A percentile compares a stretch with the other conserved stretches of the same genome.
These are phyloP conservation scores for Phialemoniopsis sp. DNA, from an alignment of 2,329 filamentous ascomycete genomes.

Conservation along the genomic window DNA sequence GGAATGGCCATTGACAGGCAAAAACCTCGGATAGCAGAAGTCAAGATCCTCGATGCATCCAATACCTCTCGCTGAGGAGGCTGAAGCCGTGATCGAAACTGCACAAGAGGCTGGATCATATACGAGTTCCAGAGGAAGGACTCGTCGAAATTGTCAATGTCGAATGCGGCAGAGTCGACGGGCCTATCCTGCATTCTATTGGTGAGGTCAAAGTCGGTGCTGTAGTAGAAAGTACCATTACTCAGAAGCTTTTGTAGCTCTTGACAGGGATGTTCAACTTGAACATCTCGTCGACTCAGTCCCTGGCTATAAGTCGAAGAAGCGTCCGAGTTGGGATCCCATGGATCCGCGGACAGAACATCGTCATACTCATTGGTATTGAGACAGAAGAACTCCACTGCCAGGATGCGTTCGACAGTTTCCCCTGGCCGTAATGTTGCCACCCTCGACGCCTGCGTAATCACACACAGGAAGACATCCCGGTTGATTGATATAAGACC, in stretches of 20 bases:
- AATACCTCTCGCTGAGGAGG: conserved; percentile 70
- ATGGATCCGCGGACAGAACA: conserved; percentile 53
- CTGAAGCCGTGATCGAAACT: conserved; percentile 80
- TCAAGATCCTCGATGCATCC: conserved; percentile 85
- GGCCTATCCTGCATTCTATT: conserved; percentile 86
- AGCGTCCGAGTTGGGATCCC: conserved; percentile 46
- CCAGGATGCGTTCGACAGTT: conserved; percentile 80
- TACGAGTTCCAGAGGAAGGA: conserved; percentile 97
- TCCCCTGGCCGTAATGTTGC: conserved; percentile 83
- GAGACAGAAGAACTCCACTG: conserved; percentile 89
- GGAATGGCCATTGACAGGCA: conserved; percentile 84
- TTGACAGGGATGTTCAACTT: conserved; percentile 82
- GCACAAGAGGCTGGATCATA: conserved; percentile 90
- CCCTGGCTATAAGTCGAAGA: conserved; percentile 43
- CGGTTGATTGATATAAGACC: conserved; percentile 79
- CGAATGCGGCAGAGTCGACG: conserved; percentile 72
- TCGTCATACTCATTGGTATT: conserved; percentile 85
- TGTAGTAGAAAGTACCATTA: conserved; percentile 96
- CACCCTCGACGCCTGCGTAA: conserved; percentile 73
- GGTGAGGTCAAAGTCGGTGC: conserved; percentile 95
- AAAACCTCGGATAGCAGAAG: conserved; percentile 90
- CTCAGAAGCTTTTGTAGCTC: conserved; percentile 88
- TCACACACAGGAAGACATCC: conserved; percentile 88
- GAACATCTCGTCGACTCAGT: conserved; percentile 62
- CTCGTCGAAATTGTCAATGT: conserved; percentile 89